Base-by-base conservation (phyloP, 2,329 filamentous ascomycete genomes). In the Chaetomium olivaceum region DNA sequence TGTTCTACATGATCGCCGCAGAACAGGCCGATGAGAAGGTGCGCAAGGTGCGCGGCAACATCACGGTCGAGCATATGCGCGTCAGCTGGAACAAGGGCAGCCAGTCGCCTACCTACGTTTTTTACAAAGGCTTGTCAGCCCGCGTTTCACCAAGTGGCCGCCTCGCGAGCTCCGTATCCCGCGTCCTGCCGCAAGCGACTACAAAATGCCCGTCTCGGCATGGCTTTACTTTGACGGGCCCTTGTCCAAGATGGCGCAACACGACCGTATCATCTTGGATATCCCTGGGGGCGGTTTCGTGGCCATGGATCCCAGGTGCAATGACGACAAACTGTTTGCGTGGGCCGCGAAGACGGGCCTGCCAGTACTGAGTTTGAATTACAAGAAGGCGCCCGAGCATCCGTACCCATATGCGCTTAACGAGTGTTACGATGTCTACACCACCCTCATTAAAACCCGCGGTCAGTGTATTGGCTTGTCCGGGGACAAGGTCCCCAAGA, bases 21-120 rank as follows among this genome's bases (percentile, higher is more conserved):
- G 94, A 98, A 77, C 90, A 92, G 74, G 95, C 95, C 12, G 95
- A 98, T 75, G 95, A 98, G 78, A 98, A 98, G 79, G 94, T 97
- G 16, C 86, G 94, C 68, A 95, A 95, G 76, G 91, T 99, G 9
- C 84, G 95, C 67, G 91, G 89, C 16, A 90, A 90, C 68, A 80
- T 98, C 73, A 98, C 93, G 0, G 88, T 98, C 5, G 93, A 98
- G 46, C 95, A 98, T 77, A 77, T 99, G 72, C 86, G 95, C 6
- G 89, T 97, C 8, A 92, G 92, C 63, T 99, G 95, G 95, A 96
- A 98, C 74, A 99, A 99, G 76, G 88, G 91, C 14, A 96, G 87
- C 59, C 27, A 67, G 0, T 93, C 92, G 9, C 93, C 0, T 97
- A 97, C 74, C 80, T 99, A 19, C 82, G 84, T 60, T 88, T 91